Percentiles rank a stretch among this genome's conserved stretches.
phyloP scores from a whole-genome alignment of 148 eudicot species.

The Rhododendron ferrugineum region DNA sequence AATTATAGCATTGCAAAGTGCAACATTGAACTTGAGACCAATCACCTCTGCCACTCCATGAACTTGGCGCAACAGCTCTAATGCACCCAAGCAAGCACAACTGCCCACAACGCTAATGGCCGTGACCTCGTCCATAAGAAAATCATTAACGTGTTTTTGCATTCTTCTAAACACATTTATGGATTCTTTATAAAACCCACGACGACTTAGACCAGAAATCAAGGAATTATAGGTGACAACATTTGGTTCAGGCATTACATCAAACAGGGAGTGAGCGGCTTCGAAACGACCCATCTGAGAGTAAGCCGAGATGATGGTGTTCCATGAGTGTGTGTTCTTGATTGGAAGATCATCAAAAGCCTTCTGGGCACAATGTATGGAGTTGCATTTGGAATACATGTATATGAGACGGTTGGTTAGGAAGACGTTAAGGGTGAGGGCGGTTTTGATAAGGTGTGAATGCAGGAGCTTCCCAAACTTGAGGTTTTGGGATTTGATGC shows the following conservation, averaged over 20 bases:
- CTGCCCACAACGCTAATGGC: conserved; percentile 41
- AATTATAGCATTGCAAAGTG: conserved; percentile 47
- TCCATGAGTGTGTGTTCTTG: conserved; percentile 65
- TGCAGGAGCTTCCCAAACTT: conserved; percentile 49
- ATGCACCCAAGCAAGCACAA: conserved; percentile 37
- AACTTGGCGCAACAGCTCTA: conserved; percentile 38
- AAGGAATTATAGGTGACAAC: conserved; percentile 54
- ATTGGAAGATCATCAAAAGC: conserved; percentile 45
- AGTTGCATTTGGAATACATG: conserved; percentile 49
- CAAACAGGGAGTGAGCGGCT: conserved; percentile 45
- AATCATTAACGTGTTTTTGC: conserved; percentile 20
- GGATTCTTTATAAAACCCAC: conserved; percentile 41
- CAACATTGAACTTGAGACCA: conserved; percentile 39
- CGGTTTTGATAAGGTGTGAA: conserved; percentile 55
- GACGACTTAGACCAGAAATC: conserved; percentile 41
- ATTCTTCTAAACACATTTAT: conserved; percentile 35
- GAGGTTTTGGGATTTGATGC: conserved; percentile 47
- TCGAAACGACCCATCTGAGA: conserved; percentile 30
- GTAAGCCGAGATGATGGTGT: conserved; percentile 47
- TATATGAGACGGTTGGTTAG: conserved; percentile 51
- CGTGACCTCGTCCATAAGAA: conserved; percentile 54
- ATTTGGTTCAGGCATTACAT: conserved; percentile 57
- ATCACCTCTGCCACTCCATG: conserved; percentile 39
- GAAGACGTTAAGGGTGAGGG: conserved; percentile 36
- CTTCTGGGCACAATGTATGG: conserved; percentile 41